These are phyloP conservation scores for Tagetes erecta DNA, from an alignment of 129 eudicot genomes.

Conservation along the genomic window DNA sequence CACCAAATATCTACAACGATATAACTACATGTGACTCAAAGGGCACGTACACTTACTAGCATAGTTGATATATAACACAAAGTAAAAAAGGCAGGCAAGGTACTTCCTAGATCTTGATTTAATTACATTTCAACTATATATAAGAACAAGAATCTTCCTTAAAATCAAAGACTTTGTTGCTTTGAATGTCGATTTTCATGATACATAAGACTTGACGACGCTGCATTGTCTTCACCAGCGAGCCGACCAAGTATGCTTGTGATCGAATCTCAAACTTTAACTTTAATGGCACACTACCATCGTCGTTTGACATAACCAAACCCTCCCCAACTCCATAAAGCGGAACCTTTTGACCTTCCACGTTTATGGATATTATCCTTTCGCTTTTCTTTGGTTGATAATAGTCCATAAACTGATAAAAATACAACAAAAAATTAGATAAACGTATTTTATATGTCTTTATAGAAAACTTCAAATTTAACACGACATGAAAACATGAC, in stretches of 20 bases:
- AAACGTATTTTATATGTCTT: background rate
- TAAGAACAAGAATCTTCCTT: conserved; percentile 40
- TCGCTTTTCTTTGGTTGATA: conserved; percentile 71
- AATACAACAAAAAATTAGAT: background rate
- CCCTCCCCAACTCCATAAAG: conserved; percentile 69
- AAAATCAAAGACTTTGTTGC: conserved; percentile 29
- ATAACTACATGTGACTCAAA: background rate
- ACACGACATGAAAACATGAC: background rate
- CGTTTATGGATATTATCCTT: conserved; percentile 35
- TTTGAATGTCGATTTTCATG: conserved; percentile 35
- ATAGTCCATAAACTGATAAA: conserved; percentile 43
- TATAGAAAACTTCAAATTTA: too few relatives aligned
- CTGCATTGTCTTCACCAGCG: conserved; percentile 57
- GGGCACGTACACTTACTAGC: background rate
- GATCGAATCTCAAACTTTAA: conserved; percentile 48
- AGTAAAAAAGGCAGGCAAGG: background rate
- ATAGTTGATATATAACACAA: conserved; percentile 4
- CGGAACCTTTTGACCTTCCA: conserved; percentile 54
- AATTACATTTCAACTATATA: conserved; percentile 19
- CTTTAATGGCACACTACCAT: conserved; percentile 48
- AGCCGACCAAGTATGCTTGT: conserved; percentile 56
- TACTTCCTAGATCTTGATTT: background rate
- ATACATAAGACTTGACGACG: conserved; percentile 43
- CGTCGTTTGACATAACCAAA: conserved; percentile 37
- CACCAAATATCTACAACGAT: background rate